These are phyloP conservation scores for Penicillium sp. DNA, from an alignment of 2,329 filamentous ascomycete species.

Conservation along the genomic window DNA sequence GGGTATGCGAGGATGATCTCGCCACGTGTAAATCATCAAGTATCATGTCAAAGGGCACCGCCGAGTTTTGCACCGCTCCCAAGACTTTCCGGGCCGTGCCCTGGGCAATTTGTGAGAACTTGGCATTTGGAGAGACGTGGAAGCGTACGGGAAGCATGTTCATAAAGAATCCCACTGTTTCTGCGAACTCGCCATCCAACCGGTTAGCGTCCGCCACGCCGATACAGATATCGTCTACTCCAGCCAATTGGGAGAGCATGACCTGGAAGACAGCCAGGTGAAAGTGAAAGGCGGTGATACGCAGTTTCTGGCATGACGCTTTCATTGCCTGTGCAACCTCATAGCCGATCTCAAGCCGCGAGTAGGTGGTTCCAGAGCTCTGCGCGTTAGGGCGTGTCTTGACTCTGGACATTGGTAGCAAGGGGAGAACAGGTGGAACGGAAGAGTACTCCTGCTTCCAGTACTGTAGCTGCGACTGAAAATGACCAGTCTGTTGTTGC, in stretches of 20 bases:
- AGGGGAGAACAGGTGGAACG: background rate
- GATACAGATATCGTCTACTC: slow-evolving; percentile 32
- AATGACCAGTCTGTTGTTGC: background rate
- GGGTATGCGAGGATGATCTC: slow-evolving; percentile 21
- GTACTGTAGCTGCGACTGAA: background rate
- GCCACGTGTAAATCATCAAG: slow-evolving; percentile 23
- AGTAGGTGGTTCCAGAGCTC: slow-evolving; percentile 7
- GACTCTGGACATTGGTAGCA: background rate
- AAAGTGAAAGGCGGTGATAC: slow-evolving; percentile 29
- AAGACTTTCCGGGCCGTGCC: slow-evolving; percentile 14
- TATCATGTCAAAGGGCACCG: slow-evolving; percentile 30
- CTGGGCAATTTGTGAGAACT: slow-evolving; percentile 15
- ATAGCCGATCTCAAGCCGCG: background rate
- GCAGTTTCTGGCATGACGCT: slow-evolving; percentile 5
- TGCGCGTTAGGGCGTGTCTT: background rate
- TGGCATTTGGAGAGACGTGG: slow-evolving; percentile 1
- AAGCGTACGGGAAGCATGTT: slow-evolving; percentile 38
- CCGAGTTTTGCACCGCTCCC: slow-evolving; percentile 21
- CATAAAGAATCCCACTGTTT: slow-evolving; percentile 35
- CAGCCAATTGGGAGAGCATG: slow-evolving; percentile 24
- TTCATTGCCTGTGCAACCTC: slow-evolving; percentile 9
- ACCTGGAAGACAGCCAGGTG: slow-evolving; percentile 30
- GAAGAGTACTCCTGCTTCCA: background rate
- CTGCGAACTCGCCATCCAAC: slow-evolving; percentile 16
- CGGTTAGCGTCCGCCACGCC: slow-evolving; percentile 40